These are phyloP conservation scores for Clavaria fumosa DNA, from an alignment of 768 basidiomycete genomes.

Conservation along the genomic window DNA sequence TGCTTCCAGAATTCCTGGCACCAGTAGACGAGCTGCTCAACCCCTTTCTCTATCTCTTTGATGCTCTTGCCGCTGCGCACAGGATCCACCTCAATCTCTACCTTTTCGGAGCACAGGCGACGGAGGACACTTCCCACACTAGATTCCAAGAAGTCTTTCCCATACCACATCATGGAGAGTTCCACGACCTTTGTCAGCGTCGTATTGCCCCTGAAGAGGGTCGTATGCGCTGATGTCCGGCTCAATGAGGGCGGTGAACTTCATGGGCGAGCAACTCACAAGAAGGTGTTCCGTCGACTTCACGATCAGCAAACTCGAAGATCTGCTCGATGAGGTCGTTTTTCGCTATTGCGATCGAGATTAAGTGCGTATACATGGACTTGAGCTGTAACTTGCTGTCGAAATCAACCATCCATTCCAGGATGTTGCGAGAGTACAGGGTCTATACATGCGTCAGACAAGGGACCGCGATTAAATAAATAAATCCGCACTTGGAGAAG, in stretches of 20 bases:
- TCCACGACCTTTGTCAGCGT: conserved; percentile 64
- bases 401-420: conserved; percentile 65
- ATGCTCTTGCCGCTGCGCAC: conserved; percentile 42
- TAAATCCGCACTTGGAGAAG: conserved; percentile 36
- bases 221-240: conserved; percentile 57
- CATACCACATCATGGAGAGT: conserved; percentile 67
- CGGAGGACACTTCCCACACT: conserved; percentile 62
- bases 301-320: conserved; percentile 48
- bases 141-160: conserved; percentile 63
- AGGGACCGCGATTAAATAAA: not conserved
- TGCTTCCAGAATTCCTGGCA: conserved; percentile 68
- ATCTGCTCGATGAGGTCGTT: conserved; percentile 53
- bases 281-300: conserved; percentile 52
- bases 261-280: conserved; percentile 28
- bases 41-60: conserved; percentile 51
- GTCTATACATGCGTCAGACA: conserved; percentile 21
- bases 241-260: conserved; percentile 2
- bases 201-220: conserved; percentile 57
- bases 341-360: conserved; percentile 56
- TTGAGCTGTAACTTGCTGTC: conserved; percentile 53
- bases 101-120: conserved; percentile 51
- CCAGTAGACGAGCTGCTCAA: conserved; percentile 61
- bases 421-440: conserved; percentile 42
- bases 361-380: conserved; percentile 41
- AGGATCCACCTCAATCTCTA: conserved; percentile 75